These are phyloP conservation scores for Leishmania tarentolae DNA, from an alignment of 208 protist species.

Conservation along the genomic window DNA sequence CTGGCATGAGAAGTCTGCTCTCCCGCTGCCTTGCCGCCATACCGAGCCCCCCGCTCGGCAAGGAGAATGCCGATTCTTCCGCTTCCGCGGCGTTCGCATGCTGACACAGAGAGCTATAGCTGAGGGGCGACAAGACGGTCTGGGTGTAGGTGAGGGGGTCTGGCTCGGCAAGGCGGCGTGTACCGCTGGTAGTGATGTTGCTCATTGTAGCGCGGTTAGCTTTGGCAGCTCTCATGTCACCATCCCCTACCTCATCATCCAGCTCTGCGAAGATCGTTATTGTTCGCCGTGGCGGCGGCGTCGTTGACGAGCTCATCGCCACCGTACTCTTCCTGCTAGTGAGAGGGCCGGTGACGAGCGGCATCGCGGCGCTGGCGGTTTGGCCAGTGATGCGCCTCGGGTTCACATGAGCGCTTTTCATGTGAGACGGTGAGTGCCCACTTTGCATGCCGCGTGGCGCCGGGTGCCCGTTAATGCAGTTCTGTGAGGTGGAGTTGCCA, in stretches of 20 bases:
- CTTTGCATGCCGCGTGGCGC: neutral
- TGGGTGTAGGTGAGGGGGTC: slow-evolving; percentile 21
- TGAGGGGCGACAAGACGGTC: slow-evolving; percentile 25
- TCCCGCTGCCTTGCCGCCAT: neutral
- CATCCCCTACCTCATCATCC: slow-evolving; percentile 23
- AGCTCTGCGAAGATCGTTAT: slow-evolving; percentile 57
- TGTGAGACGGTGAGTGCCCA: neutral
- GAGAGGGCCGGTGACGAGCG: neutral
- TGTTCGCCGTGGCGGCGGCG: slow-evolving; percentile 21
- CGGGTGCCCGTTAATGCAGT: neutral
- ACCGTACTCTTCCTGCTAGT: neutral
- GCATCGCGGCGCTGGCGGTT: neutral
- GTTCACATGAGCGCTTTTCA: neutral
- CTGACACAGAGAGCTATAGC: slow-evolving; percentile 26
- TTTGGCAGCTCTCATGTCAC: neutral
- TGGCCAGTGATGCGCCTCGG: neutral
- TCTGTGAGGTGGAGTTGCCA: slow-evolving; percentile 13
- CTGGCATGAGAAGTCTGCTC: neutral
- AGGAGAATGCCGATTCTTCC: neutral
- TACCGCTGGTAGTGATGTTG: neutral
- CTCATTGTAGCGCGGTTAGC: neutral
- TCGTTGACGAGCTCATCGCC: neutral
- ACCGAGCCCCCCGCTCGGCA: neutral
- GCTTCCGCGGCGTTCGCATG: slow-evolving; percentile 2
- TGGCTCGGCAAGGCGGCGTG: neutral